phyloP scores from a whole-genome alignment of 164 flowering plant genomes.

The Berberis thunbergii region DNA sequence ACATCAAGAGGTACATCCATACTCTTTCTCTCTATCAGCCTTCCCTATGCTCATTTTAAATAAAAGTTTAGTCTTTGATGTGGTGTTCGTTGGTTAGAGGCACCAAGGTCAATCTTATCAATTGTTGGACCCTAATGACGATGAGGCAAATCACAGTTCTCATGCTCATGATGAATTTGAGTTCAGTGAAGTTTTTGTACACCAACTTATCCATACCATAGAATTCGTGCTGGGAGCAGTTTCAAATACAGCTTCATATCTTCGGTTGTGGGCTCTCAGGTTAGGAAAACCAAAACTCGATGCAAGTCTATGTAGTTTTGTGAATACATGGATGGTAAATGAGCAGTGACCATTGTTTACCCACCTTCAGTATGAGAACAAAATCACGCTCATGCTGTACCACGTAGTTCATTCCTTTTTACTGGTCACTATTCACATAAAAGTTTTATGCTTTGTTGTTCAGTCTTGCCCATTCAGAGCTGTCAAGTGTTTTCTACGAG shows the following conservation, averaged over 20 bases:
- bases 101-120: conserved; percentile 74
- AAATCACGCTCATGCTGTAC: no score
- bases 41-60: no score
- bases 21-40: no score
- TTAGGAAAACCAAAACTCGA: conserved; percentile 10
- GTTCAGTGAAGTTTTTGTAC: conserved; percentile 94
- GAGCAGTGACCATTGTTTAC: background rate
- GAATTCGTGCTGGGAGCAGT: conserved; percentile 98
- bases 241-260: conserved; percentile 97
- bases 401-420: no score
- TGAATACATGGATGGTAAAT: background rate
- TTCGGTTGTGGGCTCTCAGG: conserved; percentile 99
- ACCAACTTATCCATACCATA: conserved; percentile 94
- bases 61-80: no score
- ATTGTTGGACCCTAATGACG: conserved; percentile 52
- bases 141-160: conserved; percentile 48
- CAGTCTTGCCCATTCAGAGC: conserved; percentile 96
- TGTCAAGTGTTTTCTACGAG: conserved; percentile 88
- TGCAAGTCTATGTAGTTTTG: background rate
- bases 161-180: conserved; percentile 88
- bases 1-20: no score
- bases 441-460: background rate
- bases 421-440: no score
- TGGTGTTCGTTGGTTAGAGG: conserved; percentile 34
- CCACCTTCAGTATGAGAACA: no score